Evolutionary conservation across 2,329 filamentous ascomycete genomes (phyloP), one percentile per base, ranked within the genome.

Genomic region (Teratosphaeria pseudoeucalypti): DNA sequence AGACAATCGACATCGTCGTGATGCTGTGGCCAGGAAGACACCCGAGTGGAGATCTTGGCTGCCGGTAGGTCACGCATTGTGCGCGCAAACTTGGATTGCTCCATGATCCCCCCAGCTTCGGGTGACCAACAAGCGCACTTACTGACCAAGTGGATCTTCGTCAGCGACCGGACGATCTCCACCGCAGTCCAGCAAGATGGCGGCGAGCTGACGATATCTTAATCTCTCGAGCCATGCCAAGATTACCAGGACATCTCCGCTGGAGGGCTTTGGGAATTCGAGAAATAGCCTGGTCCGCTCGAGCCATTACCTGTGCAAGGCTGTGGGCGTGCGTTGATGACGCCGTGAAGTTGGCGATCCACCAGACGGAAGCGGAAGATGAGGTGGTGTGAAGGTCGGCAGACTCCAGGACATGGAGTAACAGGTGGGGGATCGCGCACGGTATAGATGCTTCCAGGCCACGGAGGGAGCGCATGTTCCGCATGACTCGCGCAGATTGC

Each of bases 381-480:
- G 16, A 55, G 58, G 62, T 59, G 16, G 58, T 57, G 57, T 62
- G 55, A 52, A 62, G 58, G 55, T 61, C 61, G 10, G 56, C 16
- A 9, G 16, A 26, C 9, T 23, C 34, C 16, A 57, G 14, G 4
- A 63, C 37, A 19, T 54, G 32, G 12, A 63, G 49, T 3, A 61
- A 11, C 16, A 63, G 19, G 23, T 63, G 14, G 5, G 37, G 16
- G 6, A 43, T 6, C 5, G 12, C 5, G 37, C 1, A 16, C 11
- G 37, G 9, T 14, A 43, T 43, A 14, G 2, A n/a, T 16, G 2
- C 16, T 43, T 14, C 16, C 10, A n/a, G 16, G 11, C 2, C 12
- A 2, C 2, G 23, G 23, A 23, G 23, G 23, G 23, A 2, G 23
- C 23, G 23, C 23, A 23, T 23, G 2, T 23, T 23, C 23, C 23